Base-by-base conservation (phyloP, 495 filamentous ascomycete genomes). In the Hypoxylon fuscum region DNA sequence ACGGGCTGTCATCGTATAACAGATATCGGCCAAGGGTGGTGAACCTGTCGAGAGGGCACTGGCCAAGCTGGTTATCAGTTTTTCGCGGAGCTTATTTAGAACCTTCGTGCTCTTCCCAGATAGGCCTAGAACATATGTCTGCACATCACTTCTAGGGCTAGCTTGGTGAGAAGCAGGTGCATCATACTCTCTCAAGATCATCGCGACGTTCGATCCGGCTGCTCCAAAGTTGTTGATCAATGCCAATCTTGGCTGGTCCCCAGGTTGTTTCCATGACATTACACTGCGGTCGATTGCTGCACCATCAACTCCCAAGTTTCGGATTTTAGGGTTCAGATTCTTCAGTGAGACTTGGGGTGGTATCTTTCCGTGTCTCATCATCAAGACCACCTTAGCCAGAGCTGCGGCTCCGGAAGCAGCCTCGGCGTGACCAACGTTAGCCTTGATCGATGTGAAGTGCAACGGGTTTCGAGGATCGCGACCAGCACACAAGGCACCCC, bases 401-500 rank as follows among this genome's bases (percentile, higher is more conserved):
- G 73, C 69, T 0, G 38, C 32, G 2, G 78, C 53, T 1, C 81
- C 81, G 7, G 78, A 79, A 0, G 76, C 71, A 2, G 71, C 71
- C 40, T 84, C 81, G 0, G 76, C 73, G 53, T 84, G 81, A 20
- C 81, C 81, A 7, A 83, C 54, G 6, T 73, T 62, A 0, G 74
- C 47, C 76, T 84, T 83, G 10, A 80, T 74, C 2, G 79, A 79
- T 5, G 78, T 80, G 22, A 84, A 64, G 34, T 68, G 62, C 6
- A 78, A 44, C 3, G 70, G 64, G 37, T 87, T 45, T 89, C 83
- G 55, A 12, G 12, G 22, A 27, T 23, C 55, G 6, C 10, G 40
- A 11, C 55, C 58, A 10, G 31, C 37, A 10, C 55, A 58, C 62
- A 93, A 91, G 15, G 84, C 80, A 48, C 87, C 85, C 15, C 83